phyloP scores from a whole-genome alignment of 176 grass and related monocot species.

The Bromus sterilis region DNA sequence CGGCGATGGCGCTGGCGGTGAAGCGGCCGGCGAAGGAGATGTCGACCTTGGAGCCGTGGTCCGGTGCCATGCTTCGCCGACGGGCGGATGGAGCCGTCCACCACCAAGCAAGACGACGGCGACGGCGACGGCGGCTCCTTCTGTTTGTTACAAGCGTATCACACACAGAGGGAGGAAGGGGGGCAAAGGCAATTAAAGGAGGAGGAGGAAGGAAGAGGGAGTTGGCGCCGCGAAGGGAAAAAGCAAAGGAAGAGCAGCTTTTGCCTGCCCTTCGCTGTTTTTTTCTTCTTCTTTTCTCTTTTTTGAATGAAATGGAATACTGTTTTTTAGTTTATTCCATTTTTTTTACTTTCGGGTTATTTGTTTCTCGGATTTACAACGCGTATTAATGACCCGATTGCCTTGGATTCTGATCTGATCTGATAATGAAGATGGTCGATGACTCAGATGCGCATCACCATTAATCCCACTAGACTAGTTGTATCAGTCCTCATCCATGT shows the following conservation, averaged over 20 bases:
- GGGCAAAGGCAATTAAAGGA: background rate
- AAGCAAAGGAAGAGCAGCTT: background rate
- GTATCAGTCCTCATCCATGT: background rate
- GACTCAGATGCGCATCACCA: background rate
- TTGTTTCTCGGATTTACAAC: background rate
- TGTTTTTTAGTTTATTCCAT: background rate
- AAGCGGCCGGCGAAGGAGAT: constrained; percentile 92
- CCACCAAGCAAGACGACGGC: background rate
- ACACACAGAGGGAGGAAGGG: background rate
- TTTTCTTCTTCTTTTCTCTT: background rate
- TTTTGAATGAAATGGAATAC: background rate
- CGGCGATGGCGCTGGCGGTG: constrained; percentile 90
- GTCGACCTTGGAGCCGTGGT: constrained; percentile 47
- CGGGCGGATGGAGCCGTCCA: background rate
- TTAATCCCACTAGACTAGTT: background rate
- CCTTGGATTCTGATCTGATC: background rate
- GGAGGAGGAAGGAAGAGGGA: background rate
- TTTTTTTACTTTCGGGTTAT: background rate
- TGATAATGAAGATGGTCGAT: background rate
- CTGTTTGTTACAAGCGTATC: background rate
- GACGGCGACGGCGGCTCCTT: no score
- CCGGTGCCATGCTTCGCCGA: constrained; percentile 29
- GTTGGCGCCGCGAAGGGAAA: background rate
- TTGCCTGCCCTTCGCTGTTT: background rate
- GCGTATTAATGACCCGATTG: background rate